A percentile compares a stretch with the other conserved stretches of the same genome.
Evolutionary conservation across 225 moss, liverwort and hornwort genomes (phyloP).

Genomic region (Neckera pumila): DNA sequence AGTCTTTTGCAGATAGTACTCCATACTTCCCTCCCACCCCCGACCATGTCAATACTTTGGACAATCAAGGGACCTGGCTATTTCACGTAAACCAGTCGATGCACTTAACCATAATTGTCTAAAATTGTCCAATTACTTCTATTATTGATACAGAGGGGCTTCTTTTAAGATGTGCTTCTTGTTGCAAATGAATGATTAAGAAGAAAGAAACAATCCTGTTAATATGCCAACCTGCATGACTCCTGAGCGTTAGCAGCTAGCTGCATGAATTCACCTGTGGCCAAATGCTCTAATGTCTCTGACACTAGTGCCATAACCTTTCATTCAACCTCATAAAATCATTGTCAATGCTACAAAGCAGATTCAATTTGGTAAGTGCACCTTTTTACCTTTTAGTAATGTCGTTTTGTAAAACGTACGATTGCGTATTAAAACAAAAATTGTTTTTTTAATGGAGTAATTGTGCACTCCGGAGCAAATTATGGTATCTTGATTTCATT

Average conservation of each 20-base stretch:
- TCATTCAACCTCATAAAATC: slow-evolving; percentile 3
- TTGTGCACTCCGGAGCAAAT: neutral
- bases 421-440: neutral
- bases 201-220: neutral
- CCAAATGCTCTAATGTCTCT: slow-evolving; percentile 71
- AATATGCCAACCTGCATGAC: slow-evolving; percentile 55
- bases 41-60: neutral
- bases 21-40: slow-evolving; percentile 58
- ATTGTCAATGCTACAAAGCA: neutral
- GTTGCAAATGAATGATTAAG: neutral
- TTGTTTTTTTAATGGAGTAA: neutral
- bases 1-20: slow-evolving; percentile 86
- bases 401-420: neutral
- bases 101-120: neutral
- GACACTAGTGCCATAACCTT: slow-evolving; percentile 88
- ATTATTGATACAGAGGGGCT: neutral
- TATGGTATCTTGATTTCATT: neutral
- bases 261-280: slow-evolving; percentile 88
- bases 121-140: neutral
- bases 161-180: neutral
- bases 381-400: neutral
- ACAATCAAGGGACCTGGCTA: neutral
- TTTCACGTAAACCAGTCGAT: neutral
- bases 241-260: slow-evolving; percentile 55
- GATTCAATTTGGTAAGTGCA: neutral